Conservation (phyloP, 1,284 basidiomycete genomes). For the Mycena sp. region DNA sequence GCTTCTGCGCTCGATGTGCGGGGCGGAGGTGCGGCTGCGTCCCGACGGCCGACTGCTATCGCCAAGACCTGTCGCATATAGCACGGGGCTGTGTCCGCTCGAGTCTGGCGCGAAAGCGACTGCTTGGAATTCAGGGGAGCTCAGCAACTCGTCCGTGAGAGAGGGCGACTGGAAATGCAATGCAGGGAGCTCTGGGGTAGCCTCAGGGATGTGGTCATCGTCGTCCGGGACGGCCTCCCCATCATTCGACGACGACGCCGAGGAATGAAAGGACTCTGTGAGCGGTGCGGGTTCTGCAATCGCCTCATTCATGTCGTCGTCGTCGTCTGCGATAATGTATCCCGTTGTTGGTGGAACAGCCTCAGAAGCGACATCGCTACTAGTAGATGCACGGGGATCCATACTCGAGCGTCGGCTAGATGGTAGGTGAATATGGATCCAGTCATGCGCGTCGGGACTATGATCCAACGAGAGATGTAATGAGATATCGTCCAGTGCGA, state of each 20-base stretch:
- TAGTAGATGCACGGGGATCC: too few relatives aligned
- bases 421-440: neutral
- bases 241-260: neutral
- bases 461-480: neutral
- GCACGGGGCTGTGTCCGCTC: too few relatives aligned
- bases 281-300: neutral
- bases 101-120: neutral
- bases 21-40: slow-evolving; percentile 1
- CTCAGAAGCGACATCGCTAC: too few relatives aligned
- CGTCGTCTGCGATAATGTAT: neutral
- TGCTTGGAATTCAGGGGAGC: slow-evolving; percentile 7
- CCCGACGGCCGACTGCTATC: neutral
- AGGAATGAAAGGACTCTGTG: neutral
- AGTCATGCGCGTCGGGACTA: too few relatives aligned
- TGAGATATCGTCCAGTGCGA: slow-evolving; percentile 5
- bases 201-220: neutral
- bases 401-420: neutral
- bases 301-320: neutral
- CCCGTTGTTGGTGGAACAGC: neutral
- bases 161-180: slow-evolving; percentile 16
- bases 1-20: slow-evolving; percentile 13
- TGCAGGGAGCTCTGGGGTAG: slow-evolving; percentile 5
- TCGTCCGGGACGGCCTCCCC: too few relatives aligned
- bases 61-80: too few relatives aligned
- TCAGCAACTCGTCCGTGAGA: slow-evolving; percentile 16